Base-by-base conservation (phyloP, 1,284 basidiomycete genomes). In the Lentinula novae-zelandiae region DNA sequence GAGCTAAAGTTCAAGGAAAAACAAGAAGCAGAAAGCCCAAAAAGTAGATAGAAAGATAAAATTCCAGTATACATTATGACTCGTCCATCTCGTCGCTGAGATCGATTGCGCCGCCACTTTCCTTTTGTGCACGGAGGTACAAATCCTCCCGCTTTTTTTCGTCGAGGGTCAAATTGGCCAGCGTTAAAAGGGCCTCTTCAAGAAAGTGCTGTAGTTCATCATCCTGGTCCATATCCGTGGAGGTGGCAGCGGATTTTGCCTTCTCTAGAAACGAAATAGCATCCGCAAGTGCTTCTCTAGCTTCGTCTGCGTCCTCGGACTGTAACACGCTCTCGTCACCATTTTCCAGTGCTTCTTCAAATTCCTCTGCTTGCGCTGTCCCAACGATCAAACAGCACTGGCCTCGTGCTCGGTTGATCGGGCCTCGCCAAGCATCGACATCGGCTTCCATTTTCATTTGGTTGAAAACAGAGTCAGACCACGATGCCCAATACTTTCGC, bases 401-500 rank as follows among this genome's bases (percentile, higher is more conserved):
- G 0, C 84, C 84, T 20, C 84, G 70, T 15, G 80, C 77, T 36
- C 74, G 71, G 50, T 74, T 75, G 38, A 84, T 76, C 0, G 75
- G 73, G 20, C 74, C 73, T 6, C 79, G 70, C 82, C 81, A 82
- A 27, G 70, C 70, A 34, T 76, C 75, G 65, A 77, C 76, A 61
- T 79, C 78, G 31, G 75, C 78, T 70, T 84, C 82, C 76, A 82
- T 79, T 69, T 80, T 78, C 79, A 88, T 85, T 75, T 87, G 84
- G 42, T 75, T 73, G 64, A 87, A 81, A 10, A 86, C 76, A 3
- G 77, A 76, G 65, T 86, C 84, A 1, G 84, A 84, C 81, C 83
- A 86, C 1, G 68, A 63, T 0, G 83, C 84, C 84, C 85, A 87
- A 53, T 77, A 74, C 56, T 76, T 73, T 44, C 85, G 76, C 63